Percentiles rank a stretch among this genome's conserved stretches.
phyloP scores from a whole-genome alignment of 106 monocot genomes.

The Dendrobium catenatum region DNA sequence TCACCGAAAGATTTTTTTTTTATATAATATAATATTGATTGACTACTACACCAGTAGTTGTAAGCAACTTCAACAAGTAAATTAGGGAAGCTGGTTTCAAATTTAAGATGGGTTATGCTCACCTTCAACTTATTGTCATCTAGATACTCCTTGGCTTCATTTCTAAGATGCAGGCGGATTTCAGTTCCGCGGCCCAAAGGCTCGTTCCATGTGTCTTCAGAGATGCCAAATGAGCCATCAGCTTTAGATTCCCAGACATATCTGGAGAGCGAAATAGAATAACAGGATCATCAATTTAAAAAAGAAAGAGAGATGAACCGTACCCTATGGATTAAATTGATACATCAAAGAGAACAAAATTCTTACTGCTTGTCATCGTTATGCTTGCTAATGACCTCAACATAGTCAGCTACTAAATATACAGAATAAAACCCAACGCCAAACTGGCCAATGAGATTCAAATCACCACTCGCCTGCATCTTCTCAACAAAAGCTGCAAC shows the following conservation, averaged over 20 bases:
- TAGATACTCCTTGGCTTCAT: conserved; percentile 91
- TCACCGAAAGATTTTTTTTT: not conserved
- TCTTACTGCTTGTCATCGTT: conserved; percentile 96
- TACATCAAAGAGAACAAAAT: conserved; percentile 1
- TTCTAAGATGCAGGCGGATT: conserved; percentile 76
- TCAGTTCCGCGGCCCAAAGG: conserved; percentile 98
- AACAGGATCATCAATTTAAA: not conserved
- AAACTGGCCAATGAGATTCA: conserved; percentile 96
- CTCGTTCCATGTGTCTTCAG: conserved; percentile 96
- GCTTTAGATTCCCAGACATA: conserved; percentile 99
- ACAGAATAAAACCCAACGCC: conserved; percentile 99
- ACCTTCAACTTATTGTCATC: conserved; percentile 95
- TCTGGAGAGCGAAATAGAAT: conserved; percentile 15
- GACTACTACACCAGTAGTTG: not conserved
- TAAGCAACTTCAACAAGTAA: not conserved
- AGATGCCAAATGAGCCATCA: conserved; percentile 91
- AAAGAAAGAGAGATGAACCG: not conserved
- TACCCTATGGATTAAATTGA: not conserved
- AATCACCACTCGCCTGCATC: conserved; percentile 93
- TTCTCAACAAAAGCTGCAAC: conserved; percentile 92
- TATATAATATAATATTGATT: not conserved
- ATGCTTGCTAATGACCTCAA: conserved; percentile 98
- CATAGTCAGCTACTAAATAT: conserved; percentile 96
- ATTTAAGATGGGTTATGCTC: not conserved
- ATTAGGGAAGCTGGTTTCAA: not conserved